phyloP scores from a whole-genome alignment of 176 grass and related monocot species.

The Aegilops sharonensis region DNA sequence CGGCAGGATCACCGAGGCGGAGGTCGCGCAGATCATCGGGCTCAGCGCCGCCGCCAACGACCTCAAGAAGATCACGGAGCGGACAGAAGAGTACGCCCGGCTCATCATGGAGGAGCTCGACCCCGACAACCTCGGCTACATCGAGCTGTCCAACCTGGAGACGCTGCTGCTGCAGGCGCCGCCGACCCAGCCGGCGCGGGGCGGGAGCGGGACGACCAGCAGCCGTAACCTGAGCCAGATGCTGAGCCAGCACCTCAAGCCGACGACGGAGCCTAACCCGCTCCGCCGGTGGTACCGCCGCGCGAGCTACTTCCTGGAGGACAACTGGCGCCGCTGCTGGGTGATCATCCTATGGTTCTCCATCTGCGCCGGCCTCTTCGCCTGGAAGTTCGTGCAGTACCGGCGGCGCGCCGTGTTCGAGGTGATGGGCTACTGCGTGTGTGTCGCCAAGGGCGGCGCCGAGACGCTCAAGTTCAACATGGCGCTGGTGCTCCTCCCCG shows the following conservation, averaged over 20 bases:
- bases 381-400: conserved; percentile 91
- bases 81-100: conserved; percentile 78
- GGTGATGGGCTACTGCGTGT: conserved; percentile 98
- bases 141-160: conserved; percentile 87
- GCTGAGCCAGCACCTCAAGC: conserved; percentile 79
- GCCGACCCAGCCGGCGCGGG: conserved; percentile 47
- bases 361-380: conserved; percentile 61
- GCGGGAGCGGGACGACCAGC: conserved; percentile 81
- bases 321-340: conserved; percentile 95
- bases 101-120: conserved; percentile 99
- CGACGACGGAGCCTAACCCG: conserved; percentile 81
- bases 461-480: conserved; percentile 99
- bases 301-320: conserved; percentile 68
- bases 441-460: conserved; percentile 91
- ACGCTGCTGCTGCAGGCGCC: conserved; percentile 71
- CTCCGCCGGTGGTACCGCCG: conserved; percentile 59
- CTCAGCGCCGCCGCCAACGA: conserved; percentile 87
- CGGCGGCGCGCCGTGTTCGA: conserved; percentile 58
- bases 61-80: conserved; percentile 66
- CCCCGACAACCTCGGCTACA: conserved; percentile 74
- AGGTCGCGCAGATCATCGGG: conserved; percentile 84
- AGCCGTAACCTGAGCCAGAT: conserved; percentile 85
- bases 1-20: conserved; percentile 78
- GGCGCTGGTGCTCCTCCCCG: conserved; percentile 89
- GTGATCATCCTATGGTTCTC: conserved; percentile 70